phyloP scores from a whole-genome alignment of 2,329 filamentous ascomycete genomes.

The Xylaria sp. region DNA sequence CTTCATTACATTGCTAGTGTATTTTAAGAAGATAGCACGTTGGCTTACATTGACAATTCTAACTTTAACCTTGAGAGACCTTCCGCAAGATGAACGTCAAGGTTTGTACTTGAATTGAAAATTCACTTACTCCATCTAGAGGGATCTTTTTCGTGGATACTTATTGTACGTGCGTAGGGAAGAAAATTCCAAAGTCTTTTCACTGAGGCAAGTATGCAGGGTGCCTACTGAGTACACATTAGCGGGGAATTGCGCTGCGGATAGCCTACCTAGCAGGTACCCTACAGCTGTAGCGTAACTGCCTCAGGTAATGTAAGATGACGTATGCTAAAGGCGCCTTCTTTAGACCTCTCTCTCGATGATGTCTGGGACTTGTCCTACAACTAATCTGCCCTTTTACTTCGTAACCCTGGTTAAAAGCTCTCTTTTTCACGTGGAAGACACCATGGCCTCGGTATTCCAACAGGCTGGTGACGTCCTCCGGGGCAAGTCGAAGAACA shows the following conservation, averaged over 20 bases:
- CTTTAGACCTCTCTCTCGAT: not conserved
- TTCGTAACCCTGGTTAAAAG: not conserved
- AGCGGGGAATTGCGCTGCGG: conserved; percentile 6
- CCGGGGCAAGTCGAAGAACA: conserved; percentile 34
- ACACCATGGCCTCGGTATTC: conserved; percentile 43
- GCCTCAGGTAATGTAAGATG: conserved; percentile 5
- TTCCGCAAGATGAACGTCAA: too few relatives aligned
- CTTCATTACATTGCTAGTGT: too few relatives aligned
- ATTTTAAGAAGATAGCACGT: not conserved
- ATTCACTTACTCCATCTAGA: too few relatives aligned
- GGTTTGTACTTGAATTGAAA: too few relatives aligned
- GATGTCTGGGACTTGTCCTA: not conserved
- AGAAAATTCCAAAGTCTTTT: too few relatives aligned
- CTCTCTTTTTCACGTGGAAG: not conserved
- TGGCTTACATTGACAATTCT: not conserved
- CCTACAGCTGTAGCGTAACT: not conserved
- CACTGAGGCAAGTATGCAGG: too few relatives aligned
- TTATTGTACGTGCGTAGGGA: too few relatives aligned
- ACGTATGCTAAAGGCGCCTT: conserved; percentile 4
- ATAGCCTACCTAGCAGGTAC: not conserved
- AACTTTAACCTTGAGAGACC: not conserved
- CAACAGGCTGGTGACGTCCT: conserved; percentile 43
- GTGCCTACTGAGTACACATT: too few relatives aligned
- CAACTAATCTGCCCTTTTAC: not conserved
- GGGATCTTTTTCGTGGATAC: too few relatives aligned